Evolutionary conservation across 2,329 filamentous ascomycete species (phyloP), one percentile per base, ranked within the genome.

Genomic region (Dactylellina parvicollis): DNA sequence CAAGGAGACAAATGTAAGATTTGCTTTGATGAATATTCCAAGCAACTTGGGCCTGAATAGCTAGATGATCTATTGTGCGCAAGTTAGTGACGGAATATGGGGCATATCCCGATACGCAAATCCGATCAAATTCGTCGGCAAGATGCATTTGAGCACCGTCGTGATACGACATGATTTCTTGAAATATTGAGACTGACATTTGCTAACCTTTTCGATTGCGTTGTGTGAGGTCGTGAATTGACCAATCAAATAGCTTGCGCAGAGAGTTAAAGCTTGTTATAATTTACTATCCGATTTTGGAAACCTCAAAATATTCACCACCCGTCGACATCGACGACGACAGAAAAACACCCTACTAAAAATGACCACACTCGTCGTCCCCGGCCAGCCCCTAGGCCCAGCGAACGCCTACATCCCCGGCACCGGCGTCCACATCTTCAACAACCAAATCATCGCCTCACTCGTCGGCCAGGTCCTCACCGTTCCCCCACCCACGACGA

Each of bases 351-450:
- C n/a, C n/a, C n/a, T n/a, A n/a, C n/a, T 7, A n/a, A 67, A 52
- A 12, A 72, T 62, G 57, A 52, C 69, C 28, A 26, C 70, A 16
- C 54, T 92, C 77, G 91, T 89, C 61, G 85, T 96, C 50, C 95
- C 95, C 9, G 95, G 95, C 79, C 91, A 95, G 80, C 83, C 88
- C 47, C 86, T 99, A 40, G 93, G 91, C 28, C 82, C 89, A 16
- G 81, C 85, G 16, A 83, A 85, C 62, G 86, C 87, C 76, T 93
- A 90, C 81, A 82, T 85, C 40, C 86, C 92, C 26, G 94, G 94
- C 12, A 84, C 91, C 9, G 95, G 94, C 76, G 96, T 92, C 0
- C 92, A 98, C 81, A 84, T 96, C 76, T 86, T 92, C 82, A 85
- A 90, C 75, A 85, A 87, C 75, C 86, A 89, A 18, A 88, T 97